Evolutionary conservation across 2,329 filamentous ascomycete species (phyloP), one percentile per base, ranked within the genome.

Genomic region (Colletotrichum australisinense): DNA sequence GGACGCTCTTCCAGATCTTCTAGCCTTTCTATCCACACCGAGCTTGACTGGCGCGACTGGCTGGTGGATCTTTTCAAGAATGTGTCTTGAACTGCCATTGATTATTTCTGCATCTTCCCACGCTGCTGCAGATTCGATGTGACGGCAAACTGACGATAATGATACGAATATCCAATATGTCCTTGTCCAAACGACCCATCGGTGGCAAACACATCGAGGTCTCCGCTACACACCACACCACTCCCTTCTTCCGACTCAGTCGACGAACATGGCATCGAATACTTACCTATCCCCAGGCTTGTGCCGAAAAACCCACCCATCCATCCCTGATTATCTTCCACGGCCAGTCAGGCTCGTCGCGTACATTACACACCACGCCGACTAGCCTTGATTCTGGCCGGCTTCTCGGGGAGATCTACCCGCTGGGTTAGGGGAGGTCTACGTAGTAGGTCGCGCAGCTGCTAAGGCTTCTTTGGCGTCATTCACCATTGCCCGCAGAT

Each of bases 321-420:
- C 55, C 42, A n/a, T 60, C 22, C 32, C 8, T 16, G 14, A 28
- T 30, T 55, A 42, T 30, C 55, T 14, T 62, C 19, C 63, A 32
- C 42, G 8, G 46, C 38, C 42, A 59, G 63, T 26, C 53, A 53
- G 38, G n/a, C 28, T 38, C 35, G 52, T 16, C 22, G 19, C 6
- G 19, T 59, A 22, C 16, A 67, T 57, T 38, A 22, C 16, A 67
- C 69, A 71, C 63, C 56, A 46, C 35, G 6, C 19, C 16, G 59
- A 24, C 14, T 30, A 24, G n/a, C 30, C 32, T 30, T 58, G 52
- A 32, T 26, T 46, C 46, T 14, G 62, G 56, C 57, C 63, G 69
- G 30, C 57, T 67, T 22, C 32, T 55, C 69, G 57, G 63, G 32
- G 63, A 72, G 69, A 63, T 72, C 69, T 67, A 67, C 49, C 69